Conservation (phyloP, 768 basidiomycete genomes). For the Leccinum disarticulatum region DNA sequence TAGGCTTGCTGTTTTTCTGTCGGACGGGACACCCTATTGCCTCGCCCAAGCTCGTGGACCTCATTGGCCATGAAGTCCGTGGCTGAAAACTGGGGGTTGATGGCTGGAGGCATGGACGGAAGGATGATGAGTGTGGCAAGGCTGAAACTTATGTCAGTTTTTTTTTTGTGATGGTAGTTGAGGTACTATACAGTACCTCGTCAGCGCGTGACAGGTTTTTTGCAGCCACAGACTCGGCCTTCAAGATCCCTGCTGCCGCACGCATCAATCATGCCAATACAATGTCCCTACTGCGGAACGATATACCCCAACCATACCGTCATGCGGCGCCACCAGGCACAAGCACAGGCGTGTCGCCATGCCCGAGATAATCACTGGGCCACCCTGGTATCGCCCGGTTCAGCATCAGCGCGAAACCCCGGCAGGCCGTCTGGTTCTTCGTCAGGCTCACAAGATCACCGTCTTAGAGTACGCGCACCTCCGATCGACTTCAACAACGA, state of each 20-base stretch:
- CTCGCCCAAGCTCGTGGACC: not conserved
- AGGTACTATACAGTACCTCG: not conserved
- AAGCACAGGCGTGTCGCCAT: not conserved
- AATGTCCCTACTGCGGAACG: not conserved
- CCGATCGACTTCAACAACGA: not conserved
- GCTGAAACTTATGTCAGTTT: not conserved
- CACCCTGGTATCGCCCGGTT: not conserved
- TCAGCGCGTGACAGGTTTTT: not conserved
- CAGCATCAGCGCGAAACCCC: not conserved
- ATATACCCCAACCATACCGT: not conserved
- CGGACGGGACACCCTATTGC: not conserved
- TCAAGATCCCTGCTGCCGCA: too few species aligned
- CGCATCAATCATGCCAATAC: not conserved
- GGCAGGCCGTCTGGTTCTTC: not conserved
- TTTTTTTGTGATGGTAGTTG: not conserved
- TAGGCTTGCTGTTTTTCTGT: not conserved
- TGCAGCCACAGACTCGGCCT: too few species aligned
- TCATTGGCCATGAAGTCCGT: not conserved
- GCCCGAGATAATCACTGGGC: not conserved
- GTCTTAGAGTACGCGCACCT: not conserved
- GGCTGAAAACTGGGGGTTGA: not conserved
- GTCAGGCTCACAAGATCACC: not conserved
- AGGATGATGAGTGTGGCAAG: not conserved
- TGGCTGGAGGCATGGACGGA: not conserved
- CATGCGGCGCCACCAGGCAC: not conserved